A percentile compares a stretch with the other conserved stretches of the same genome.
phyloP scores from a whole-genome alignment of 176 grass and related monocot genomes.

The Rhynchospora tenuis region DNA sequence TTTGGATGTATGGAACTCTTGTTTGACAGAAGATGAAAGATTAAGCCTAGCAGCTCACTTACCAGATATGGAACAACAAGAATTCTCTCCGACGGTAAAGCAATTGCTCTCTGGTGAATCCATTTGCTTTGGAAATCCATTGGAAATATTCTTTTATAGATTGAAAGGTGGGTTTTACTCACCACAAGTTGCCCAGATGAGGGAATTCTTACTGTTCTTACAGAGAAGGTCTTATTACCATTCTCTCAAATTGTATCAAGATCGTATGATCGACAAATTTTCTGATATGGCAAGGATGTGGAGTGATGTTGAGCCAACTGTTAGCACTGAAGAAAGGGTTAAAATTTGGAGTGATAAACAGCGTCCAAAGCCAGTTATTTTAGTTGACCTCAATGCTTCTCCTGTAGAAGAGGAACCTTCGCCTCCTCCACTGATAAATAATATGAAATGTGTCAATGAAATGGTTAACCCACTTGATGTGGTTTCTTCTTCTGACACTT shows the following conservation, averaged over 20 bases:
- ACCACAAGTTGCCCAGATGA: slow-evolving; percentile 51
- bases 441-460: slow-evolving; percentile 28
- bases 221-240: slow-evolving; percentile 58
- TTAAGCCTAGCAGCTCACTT: slow-evolving; percentile 51
- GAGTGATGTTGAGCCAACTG: slow-evolving; percentile 22
- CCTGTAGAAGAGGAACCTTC: slow-evolving; percentile 35
- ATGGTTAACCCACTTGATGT: slow-evolving; percentile 16
- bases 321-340: slow-evolving; percentile 39
- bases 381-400: slow-evolving; percentile 37
- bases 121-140: slow-evolving; percentile 71
- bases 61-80: slow-evolving; percentile 65
- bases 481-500: not conserved
- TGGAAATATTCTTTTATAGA: slow-evolving; percentile 34
- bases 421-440: slow-evolving; percentile 33
- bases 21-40: slow-evolving; percentile 77
- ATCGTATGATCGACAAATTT: slow-evolving; percentile 49
- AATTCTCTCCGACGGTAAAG: slow-evolving; percentile 45
- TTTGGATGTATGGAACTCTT: slow-evolving; percentile 72
- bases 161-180: slow-evolving; percentile 76
- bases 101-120: slow-evolving; percentile 47
- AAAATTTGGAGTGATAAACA: slow-evolving; percentile 28
- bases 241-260: slow-evolving; percentile 55
- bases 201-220: slow-evolving; percentile 44
- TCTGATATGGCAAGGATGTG: slow-evolving; percentile 36
- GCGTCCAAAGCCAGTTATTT: slow-evolving; percentile 28